phyloP scores from a whole-genome alignment of 371 early-diverging fungal genomes.

The Zychaea mexicana region DNA sequence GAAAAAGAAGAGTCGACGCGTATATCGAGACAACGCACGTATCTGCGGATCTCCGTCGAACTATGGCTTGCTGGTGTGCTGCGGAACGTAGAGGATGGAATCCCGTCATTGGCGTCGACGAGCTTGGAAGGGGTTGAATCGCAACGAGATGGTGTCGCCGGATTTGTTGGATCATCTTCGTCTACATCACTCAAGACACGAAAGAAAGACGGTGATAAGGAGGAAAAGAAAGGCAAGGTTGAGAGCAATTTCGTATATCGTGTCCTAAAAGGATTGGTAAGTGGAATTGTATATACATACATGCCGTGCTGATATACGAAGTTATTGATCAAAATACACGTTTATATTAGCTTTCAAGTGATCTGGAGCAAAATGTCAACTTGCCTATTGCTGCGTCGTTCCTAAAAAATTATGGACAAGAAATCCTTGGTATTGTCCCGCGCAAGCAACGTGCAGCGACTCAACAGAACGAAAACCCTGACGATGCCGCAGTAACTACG shows the following conservation, averaged over 20 bases:
- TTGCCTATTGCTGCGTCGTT: conserved; percentile 79
- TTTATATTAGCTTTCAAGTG: conserved; percentile 40
- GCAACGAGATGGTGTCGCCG: conserved; percentile 59
- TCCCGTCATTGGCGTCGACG: conserved; percentile 51
- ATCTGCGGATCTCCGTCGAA: conserved; percentile 79
- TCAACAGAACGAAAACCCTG: conserved; percentile 43
- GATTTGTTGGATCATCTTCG: conserved; percentile 39
- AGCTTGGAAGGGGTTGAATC: conserved; percentile 51
- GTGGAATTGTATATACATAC: background rate
- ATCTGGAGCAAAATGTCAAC: conserved; percentile 65
- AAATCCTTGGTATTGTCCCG: conserved; percentile 55
- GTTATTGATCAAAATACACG: background rate
- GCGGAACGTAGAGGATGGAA: conserved; percentile 69
- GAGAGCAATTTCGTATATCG: conserved; percentile 37
- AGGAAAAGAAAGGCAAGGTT: conserved; percentile 16
- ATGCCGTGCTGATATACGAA: too few relatives aligned
- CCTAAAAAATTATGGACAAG: conserved; percentile 68
- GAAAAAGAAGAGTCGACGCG: conserved; percentile 86
- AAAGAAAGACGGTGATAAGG: conserved; percentile 21
- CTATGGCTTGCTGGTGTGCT: conserved; percentile 85
- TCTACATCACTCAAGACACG: conserved; percentile 16
- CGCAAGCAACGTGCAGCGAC: conserved; percentile 53
- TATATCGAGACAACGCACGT: conserved; percentile 66
- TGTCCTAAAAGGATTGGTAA: conserved; percentile 43
- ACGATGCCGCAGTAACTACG: conserved; percentile 2